Evolutionary conservation across 805 yeast species (phyloP).

Genomic region (Kluyveromyces lactis): DNA sequence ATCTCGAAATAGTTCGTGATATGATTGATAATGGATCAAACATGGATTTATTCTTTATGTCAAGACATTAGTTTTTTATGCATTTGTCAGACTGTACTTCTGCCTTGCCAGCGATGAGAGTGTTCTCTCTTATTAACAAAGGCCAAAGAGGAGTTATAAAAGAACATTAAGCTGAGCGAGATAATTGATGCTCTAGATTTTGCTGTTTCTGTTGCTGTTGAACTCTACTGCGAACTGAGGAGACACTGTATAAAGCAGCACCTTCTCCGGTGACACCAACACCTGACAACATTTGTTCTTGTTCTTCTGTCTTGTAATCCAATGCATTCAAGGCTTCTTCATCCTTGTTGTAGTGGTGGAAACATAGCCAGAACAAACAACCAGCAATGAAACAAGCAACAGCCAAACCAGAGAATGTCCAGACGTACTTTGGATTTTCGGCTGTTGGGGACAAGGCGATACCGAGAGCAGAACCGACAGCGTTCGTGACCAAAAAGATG

Average conservation of each 20-base stretch:
- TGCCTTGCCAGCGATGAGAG: too few relatives aligned
- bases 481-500: conserved; percentile 57
- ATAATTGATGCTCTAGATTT: not conserved
- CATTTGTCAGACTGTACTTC: too few relatives aligned
- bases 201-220: not conserved
- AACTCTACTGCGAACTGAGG: not conserved
- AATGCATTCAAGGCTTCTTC: conserved; percentile 53
- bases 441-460: conserved; percentile 63
- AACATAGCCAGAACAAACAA: conserved; percentile 49
- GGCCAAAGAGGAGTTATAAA: too few relatives aligned
- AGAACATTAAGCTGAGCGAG: not conserved
- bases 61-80: too few relatives aligned
- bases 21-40: too few relatives aligned
- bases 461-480: conserved; percentile 72
- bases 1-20: too few relatives aligned
- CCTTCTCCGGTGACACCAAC: conserved; percentile 1
- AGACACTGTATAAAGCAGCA: conserved; percentile 2
- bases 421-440: conserved; percentile 58
- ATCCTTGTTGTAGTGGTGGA: conserved; percentile 43
- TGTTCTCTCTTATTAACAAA: too few relatives aligned
- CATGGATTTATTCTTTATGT: too few relatives aligned
- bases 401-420: conserved; percentile 62
- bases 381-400: conserved; percentile 54
- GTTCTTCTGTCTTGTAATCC: conserved; percentile 28
- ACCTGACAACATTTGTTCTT: not conserved